Percentiles rank a stretch among this genome's conserved stretches.
Evolutionary conservation across 2,329 filamentous ascomycete genomes (phyloP).

Genomic region (Penicillium olsonii): DNA sequence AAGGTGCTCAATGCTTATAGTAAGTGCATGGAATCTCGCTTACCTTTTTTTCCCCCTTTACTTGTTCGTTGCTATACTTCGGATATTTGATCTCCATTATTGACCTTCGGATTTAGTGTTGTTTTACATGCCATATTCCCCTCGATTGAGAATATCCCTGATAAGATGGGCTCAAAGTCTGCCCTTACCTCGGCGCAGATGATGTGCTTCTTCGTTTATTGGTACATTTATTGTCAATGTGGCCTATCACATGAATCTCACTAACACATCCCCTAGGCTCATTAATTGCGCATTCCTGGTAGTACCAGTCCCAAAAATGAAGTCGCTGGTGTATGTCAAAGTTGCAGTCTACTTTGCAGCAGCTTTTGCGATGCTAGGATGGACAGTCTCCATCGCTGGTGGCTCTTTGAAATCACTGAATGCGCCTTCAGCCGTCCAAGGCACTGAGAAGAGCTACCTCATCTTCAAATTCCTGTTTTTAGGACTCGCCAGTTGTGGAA

Average conservation of each 20-base stretch:
- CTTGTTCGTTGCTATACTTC: neutral
- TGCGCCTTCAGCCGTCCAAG: conserved; percentile 33
- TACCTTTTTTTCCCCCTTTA: too few relatives aligned
- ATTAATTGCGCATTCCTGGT: conserved; percentile 42
- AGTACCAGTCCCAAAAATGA: conserved; percentile 44
- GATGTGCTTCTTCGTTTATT: conserved; percentile 47
- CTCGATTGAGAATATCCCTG: conserved; percentile 41
- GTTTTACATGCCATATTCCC: conserved; percentile 49
- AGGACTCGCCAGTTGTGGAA: conserved; percentile 25
- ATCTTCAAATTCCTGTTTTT: conserved; percentile 42
- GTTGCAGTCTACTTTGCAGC: conserved; percentile 41
- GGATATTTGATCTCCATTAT: neutral
- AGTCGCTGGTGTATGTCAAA: conserved; percentile 36
- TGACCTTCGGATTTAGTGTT: conserved; percentile 20
- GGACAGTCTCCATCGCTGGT: conserved; percentile 39
- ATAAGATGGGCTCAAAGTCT: conserved; percentile 44
- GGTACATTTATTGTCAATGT: conserved; percentile 18
- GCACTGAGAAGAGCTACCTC: conserved; percentile 40
- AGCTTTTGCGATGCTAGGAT: conserved; percentile 43
- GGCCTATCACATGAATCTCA: too few relatives aligned
- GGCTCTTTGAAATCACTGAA: conserved; percentile 25
- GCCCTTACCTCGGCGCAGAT: conserved; percentile 45
- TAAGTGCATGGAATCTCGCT: too few relatives aligned
- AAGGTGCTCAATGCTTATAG: conserved; percentile 43
- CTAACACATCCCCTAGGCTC: conserved; percentile 19